A percentile compares a stretch with the other conserved stretches of the same genome.
Evolutionary conservation across 768 basidiomycete genomes (phyloP).

Genomic region (Polyporus arcularius): DNA sequence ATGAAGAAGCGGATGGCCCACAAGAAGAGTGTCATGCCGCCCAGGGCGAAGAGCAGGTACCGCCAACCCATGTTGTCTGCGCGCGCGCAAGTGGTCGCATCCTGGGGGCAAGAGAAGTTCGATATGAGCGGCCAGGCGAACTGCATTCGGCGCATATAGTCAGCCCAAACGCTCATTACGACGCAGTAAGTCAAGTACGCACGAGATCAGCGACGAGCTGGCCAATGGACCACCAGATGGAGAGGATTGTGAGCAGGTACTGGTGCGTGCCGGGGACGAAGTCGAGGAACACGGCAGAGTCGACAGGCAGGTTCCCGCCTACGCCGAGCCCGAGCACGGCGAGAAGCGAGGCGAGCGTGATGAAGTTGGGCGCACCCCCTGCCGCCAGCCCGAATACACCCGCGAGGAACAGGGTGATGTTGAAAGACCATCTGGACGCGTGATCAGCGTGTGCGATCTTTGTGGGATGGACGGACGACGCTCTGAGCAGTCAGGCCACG

Average conservation of each 20-base stretch:
- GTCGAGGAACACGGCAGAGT: conserved; percentile 54
- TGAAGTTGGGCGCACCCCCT: conserved; percentile 47
- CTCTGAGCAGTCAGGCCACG: too few relatives aligned
- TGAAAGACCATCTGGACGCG: conserved; percentile 47
- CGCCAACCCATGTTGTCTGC: conserved; percentile 66
- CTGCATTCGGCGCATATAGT: conserved; percentile 24
- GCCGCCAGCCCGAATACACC: conserved; percentile 55
- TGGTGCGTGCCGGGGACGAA: conserved; percentile 56
- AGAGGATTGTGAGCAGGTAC: conserved; percentile 57
- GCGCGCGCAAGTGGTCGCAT: conserved; percentile 37
- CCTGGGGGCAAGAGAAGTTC: conserved; percentile 49
- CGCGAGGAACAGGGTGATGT: conserved; percentile 54
- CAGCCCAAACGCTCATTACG: background rate
- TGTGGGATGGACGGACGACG: too few relatives aligned
- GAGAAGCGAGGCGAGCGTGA: conserved; percentile 48
- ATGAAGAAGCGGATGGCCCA: conserved; percentile 54
- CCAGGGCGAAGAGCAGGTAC: conserved; percentile 55
- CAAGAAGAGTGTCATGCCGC: conserved; percentile 53
- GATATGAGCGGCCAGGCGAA: conserved; percentile 63
- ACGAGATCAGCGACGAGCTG: conserved; percentile 53
- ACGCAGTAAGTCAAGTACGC: too few relatives aligned
- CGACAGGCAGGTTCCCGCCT: conserved; percentile 62
- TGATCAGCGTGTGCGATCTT: too few relatives aligned
- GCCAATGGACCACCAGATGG: conserved; percentile 62
- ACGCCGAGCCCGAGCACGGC: conserved; percentile 50